These are phyloP conservation scores for Penicillium longicatenatum DNA, from an alignment of 495 filamentous ascomycete genomes.

Conservation along the genomic window DNA sequence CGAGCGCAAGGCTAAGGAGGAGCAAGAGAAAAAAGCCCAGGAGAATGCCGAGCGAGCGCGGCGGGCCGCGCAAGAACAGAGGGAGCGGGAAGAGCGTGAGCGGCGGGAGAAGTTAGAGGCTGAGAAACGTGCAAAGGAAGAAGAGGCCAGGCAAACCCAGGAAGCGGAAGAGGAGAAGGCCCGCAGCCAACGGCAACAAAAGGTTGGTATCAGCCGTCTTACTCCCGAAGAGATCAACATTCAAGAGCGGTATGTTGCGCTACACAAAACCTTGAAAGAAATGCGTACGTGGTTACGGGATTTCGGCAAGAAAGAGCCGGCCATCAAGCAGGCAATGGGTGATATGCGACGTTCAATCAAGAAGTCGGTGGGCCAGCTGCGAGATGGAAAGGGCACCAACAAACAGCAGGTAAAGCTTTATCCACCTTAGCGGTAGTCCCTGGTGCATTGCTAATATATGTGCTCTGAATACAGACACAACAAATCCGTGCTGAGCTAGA, in stretches of 20 bases:
- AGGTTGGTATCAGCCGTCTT: constrained; percentile 27
- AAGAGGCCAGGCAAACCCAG: constrained; percentile 38
- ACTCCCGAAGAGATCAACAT: constrained; percentile 39
- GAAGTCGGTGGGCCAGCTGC: constrained; percentile 74
- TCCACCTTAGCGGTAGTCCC: not conserved
- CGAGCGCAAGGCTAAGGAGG: not conserved
- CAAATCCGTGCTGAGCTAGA: constrained; percentile 50
- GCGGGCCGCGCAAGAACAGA: constrained; percentile 47
- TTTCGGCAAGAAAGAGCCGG: constrained; percentile 48
- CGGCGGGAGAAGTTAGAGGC: constrained; percentile 42
- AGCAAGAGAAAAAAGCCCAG: constrained; percentile 26
- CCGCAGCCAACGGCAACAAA: constrained; percentile 30
- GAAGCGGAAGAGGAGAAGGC: constrained; percentile 36
- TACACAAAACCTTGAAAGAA: constrained; percentile 74
- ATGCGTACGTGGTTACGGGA: constrained; percentile 60
- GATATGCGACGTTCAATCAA: constrained; percentile 73
- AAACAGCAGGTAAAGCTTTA: constrained; percentile 43
- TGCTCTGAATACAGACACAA: constrained; percentile 41
- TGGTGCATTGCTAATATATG: constrained; percentile 14
- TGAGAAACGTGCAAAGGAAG: constrained; percentile 41
- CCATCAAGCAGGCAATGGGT: constrained; percentile 66
- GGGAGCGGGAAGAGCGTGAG: constrained; percentile 58
- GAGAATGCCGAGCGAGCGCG: constrained; percentile 45
- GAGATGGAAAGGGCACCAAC: constrained; percentile 63
- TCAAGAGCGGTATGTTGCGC: constrained; percentile 64